Percentiles rank a stretch among this genome's conserved stretches.
phyloP scores from a whole-genome alignment of 202 grass and related monocot genomes.

The Bolboschoenoplectus hybrid region DNA sequence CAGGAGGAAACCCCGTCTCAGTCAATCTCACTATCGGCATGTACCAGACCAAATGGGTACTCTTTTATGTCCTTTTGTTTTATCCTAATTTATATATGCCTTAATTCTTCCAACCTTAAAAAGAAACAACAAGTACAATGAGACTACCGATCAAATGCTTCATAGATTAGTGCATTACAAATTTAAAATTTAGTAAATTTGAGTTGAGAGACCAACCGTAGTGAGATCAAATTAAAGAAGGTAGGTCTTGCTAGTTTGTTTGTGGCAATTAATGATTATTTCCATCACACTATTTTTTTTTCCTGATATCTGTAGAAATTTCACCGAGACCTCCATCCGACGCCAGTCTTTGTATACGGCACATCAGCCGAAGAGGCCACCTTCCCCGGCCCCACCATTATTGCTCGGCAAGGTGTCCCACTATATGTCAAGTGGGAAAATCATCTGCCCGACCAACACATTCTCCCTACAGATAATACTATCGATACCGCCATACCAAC shows the following conservation, averaged over 20 bases:
- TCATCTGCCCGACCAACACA: conserved; percentile 55
- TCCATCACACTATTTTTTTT: too few species aligned
- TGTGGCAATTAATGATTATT: too few species aligned
- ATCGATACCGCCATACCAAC: conserved; percentile 48
- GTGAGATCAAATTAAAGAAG: too few species aligned
- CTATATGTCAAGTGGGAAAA: conserved; percentile 71
- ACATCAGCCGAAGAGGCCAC: conserved; percentile 42
- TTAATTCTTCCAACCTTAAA: too few species aligned
- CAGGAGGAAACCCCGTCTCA: conserved; percentile 34
- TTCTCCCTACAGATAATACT: conserved; percentile 70
- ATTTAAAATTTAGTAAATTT: too few species aligned
- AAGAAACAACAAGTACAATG: too few species aligned
- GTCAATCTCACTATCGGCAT: conserved; percentile 62
- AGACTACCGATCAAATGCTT: too few species aligned
- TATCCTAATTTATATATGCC: neutral
- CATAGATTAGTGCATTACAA: too few species aligned
- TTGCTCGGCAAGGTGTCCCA: conserved; percentile 54
- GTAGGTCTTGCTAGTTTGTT: too few species aligned
- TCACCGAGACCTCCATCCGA: conserved; percentile 68
- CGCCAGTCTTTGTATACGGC: conserved; percentile 71
- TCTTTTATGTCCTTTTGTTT: neutral
- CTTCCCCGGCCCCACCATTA: conserved; percentile 71
- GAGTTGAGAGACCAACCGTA: too few species aligned
- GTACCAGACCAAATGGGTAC: conserved; percentile 59
- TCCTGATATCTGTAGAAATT: conserved; percentile 55